Evolutionary conservation across 2,329 filamentous ascomycete species (phyloP), one percentile per base, ranked within the genome.

Genomic region (Dendryphion nanum): DNA sequence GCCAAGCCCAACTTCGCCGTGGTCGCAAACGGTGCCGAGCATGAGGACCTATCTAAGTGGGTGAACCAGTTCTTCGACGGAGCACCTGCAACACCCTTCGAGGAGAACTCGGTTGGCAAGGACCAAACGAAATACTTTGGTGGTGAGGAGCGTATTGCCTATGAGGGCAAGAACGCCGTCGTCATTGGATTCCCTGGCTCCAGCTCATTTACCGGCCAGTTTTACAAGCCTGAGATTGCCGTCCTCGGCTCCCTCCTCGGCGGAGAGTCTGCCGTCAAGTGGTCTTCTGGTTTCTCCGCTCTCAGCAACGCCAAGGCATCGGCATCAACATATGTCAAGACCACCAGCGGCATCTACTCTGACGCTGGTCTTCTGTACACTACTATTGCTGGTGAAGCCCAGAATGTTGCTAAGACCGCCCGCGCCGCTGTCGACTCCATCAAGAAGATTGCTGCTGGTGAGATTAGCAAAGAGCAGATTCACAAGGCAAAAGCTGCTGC

Each of bases 141-240:
- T 68, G 94, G 93, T 63, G 89, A 98, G 77, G 88, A 95, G 75
- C 88, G 93, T 56, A 86, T 86, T 53, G 77, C 86, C 48, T 86
- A 89, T 68, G 76, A 75, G 43, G 75, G 76, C 50, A 85, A 87
- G 53, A 96, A 95, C 73, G 79, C 89, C 30, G 67, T 95, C 55
- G 86, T 95, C 53, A 81, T 98, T 63, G 93, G 82, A 47, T 97
- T 98, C 85, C 86, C 89, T 41, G 90, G 91, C 44, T 89, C 89
- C 47, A 86, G 88, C 70, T 82, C 84, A 24, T 79, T 79, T 59
- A 83, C 81, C 26, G 77, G 78, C 55, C 76, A 77, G 48, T 82
- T 81, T 58, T 89, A 87, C 77, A 95, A 95, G 77, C 87, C 93
- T 39, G 90, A 96, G 72, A 80, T 89, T 48, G 80, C 85, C 47